phyloP scores from a whole-genome alignment of 1,284 basidiomycete genomes.

The Porodaedalea pini region DNA sequence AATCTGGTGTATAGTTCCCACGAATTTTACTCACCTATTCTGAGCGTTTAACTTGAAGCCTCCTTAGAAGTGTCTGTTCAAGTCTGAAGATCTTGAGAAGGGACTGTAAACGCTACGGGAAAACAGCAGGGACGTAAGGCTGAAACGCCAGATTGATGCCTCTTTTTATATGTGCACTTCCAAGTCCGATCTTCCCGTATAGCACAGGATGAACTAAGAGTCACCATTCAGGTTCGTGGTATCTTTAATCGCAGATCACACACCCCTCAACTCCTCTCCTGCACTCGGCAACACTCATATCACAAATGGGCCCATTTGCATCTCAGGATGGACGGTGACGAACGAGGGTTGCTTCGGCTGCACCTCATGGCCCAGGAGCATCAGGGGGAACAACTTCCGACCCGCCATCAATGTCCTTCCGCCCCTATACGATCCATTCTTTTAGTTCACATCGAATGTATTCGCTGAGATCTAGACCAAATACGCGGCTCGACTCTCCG shows the following conservation, averaged over 20 bases:
- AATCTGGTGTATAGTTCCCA: neutral
- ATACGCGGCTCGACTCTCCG: neutral
- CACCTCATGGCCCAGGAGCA: slow-evolving; percentile 5
- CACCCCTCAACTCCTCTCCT: too few species aligned
- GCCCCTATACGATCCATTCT: neutral
- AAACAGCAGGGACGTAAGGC: too few species aligned
- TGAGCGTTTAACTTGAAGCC: too few species aligned
- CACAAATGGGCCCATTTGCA: neutral
- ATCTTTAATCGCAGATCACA: neutral
- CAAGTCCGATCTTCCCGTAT: too few species aligned
- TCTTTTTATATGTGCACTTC: too few species aligned
- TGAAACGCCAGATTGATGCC: too few species aligned
- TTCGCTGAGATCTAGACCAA: neutral
- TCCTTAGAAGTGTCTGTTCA: too few species aligned
- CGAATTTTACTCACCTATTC: neutral
- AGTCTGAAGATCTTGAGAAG: neutral
- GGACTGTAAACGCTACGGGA: too few species aligned
- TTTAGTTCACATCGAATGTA: neutral
- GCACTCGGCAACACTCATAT: neutral
- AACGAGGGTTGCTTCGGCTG: slow-evolving; percentile 14
- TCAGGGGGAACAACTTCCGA: neutral
- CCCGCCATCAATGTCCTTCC: neutral
- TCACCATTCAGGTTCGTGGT: too few species aligned
- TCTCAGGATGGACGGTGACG: neutral
- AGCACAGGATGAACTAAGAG: too few species aligned